phyloP scores from a whole-genome alignment of 768 basidiomycete genomes.

The Boletellus sp. region DNA sequence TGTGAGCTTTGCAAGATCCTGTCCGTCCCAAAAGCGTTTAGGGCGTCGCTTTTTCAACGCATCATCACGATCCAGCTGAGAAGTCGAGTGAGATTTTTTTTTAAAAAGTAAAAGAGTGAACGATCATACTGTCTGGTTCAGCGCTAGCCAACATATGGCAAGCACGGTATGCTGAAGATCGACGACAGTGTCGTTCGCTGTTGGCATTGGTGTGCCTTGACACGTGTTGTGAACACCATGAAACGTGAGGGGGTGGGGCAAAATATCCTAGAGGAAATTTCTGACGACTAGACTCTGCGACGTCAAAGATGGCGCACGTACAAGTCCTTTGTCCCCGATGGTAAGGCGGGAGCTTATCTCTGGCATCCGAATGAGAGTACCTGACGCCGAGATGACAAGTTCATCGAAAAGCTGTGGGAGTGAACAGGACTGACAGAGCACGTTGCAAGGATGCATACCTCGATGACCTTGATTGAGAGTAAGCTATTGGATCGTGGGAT shows the following conservation, averaged over 20 bases:
- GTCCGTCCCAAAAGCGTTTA: slow-evolving; percentile 68
- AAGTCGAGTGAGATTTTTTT: slow-evolving; percentile 2
- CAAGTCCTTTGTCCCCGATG: slow-evolving; percentile 74
- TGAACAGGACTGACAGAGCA: slow-evolving; percentile 12
- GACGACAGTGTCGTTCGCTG: slow-evolving; percentile 59
- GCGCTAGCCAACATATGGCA: slow-evolving; percentile 80
- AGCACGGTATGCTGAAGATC: slow-evolving; percentile 73
- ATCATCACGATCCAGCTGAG: slow-evolving; percentile 56
- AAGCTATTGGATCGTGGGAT: slow-evolving; percentile 6
- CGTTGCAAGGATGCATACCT: slow-evolving; percentile 46
- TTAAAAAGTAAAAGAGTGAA: not conserved
- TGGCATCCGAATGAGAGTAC: slow-evolving; percentile 66
- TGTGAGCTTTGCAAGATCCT: slow-evolving; percentile 59
- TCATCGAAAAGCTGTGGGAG: slow-evolving; percentile 73
- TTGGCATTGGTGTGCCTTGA: slow-evolving; percentile 41
- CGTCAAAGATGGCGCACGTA: slow-evolving; percentile 31
- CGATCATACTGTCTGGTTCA: slow-evolving; percentile 73
- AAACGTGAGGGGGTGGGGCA: slow-evolving; percentile 50
- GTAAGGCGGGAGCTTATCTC: slow-evolving; percentile 73
- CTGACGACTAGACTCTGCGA: slow-evolving; percentile 2
- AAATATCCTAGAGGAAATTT: slow-evolving; percentile 51
- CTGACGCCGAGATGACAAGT: slow-evolving; percentile 65
- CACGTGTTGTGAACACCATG: slow-evolving; percentile 46
- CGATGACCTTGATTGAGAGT: slow-evolving; percentile 53
- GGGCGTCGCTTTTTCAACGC: slow-evolving; percentile 64